phyloP scores from a whole-genome alignment of 2,329 filamentous ascomycete species.

The Byssothecium circinans region DNA sequence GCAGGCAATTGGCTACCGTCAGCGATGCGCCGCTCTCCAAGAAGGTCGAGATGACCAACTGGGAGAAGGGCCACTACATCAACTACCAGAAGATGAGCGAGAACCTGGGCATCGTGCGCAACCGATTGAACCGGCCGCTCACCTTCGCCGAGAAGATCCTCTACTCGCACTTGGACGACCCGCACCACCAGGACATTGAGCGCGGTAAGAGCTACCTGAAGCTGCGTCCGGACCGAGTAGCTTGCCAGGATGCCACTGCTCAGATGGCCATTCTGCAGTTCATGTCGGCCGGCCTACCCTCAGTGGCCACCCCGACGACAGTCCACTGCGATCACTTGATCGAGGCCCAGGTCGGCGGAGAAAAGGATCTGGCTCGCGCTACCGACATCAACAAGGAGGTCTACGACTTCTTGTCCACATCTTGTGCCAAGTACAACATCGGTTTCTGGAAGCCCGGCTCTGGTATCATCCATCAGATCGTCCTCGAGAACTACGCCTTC shows the following conservation, averaged over 20 bases:
- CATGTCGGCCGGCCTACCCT: slow-evolving; percentile 97
- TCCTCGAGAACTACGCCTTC: slow-evolving; percentile 99
- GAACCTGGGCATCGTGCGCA: slow-evolving; percentile 88
- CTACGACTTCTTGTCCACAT: slow-evolving; percentile 91
- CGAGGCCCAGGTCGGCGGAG: slow-evolving; percentile 90
- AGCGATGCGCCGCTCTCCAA: slow-evolving; percentile 82
- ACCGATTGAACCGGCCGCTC: slow-evolving; percentile 86
- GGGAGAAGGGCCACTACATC: slow-evolving; percentile 95
- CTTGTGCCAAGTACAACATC: slow-evolving; percentile 99
- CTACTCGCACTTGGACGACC: slow-evolving; percentile 98
- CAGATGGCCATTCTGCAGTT: slow-evolving; percentile 99
- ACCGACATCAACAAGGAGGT: slow-evolving; percentile 98
- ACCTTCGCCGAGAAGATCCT: slow-evolving; percentile 98
- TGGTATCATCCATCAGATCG: slow-evolving; percentile 98
- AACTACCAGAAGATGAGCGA: slow-evolving; percentile 99
- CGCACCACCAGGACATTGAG: slow-evolving; percentile 93
- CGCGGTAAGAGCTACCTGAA: slow-evolving; percentile 94
- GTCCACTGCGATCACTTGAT: slow-evolving; percentile 99
- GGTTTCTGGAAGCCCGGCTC: slow-evolving; percentile 99
- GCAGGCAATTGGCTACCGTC: slow-evolving; percentile 75
- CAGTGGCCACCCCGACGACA: slow-evolving; percentile 89
- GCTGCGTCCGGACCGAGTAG: slow-evolving; percentile 94
- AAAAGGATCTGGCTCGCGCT: slow-evolving; percentile 89
- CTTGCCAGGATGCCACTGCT: slow-evolving; percentile 98
- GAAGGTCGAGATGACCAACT: slow-evolving; percentile 98